Evolutionary conservation across 2,329 filamentous ascomycete species (phyloP), one percentile per base, ranked within the genome.

Genomic region (Monosporascus sp.): DNA sequence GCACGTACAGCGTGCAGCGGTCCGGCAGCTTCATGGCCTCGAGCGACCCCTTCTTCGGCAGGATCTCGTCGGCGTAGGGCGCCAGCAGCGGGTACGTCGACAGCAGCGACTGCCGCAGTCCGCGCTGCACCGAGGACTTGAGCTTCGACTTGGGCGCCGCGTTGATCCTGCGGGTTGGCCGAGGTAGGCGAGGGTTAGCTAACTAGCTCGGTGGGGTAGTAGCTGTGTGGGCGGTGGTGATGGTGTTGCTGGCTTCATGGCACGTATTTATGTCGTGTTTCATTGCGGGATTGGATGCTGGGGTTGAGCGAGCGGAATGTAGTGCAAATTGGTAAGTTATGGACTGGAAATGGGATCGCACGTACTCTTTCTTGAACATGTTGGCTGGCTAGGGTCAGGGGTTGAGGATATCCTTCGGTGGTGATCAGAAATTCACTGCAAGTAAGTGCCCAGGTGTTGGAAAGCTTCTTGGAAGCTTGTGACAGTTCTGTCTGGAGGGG

Each of bases 321-420:
- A 11, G 4, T 14, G 11, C 31, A 35, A 31, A 11, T 35, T 14
- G 31, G 31, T 35, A 14, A 35, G 31, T 52, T 49, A 51, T 45
- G 38, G 26, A 37, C n/a, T 27, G 26, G 31, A 44, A 38, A 14
- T 24, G 31, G 19, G 38, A 24, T 16, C 50, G 44, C 38, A 48
- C 81, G 68, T 73, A 94, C 91, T 95, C 90, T 80, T 94, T 96
- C 70, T 96, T 96, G 71, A 96, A 96, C 91, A 96, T 96, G 58
- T 67, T 84, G 73, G 51, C 60, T 35, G 31, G 31, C 31, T 35
- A 35, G 60, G 59, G 37, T 47, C 38, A 20, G 51, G 31, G 31
- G 11, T 35, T 35, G 31, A 35, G 27, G 4, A 14, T 35, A 11
- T 11, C 9, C 31, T 35, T 35, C 5, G 31, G 9, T 14, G 31